Conservation (phyloP, 2,329 filamentous ascomycete species). For the Aspergillus calidoustus region DNA sequence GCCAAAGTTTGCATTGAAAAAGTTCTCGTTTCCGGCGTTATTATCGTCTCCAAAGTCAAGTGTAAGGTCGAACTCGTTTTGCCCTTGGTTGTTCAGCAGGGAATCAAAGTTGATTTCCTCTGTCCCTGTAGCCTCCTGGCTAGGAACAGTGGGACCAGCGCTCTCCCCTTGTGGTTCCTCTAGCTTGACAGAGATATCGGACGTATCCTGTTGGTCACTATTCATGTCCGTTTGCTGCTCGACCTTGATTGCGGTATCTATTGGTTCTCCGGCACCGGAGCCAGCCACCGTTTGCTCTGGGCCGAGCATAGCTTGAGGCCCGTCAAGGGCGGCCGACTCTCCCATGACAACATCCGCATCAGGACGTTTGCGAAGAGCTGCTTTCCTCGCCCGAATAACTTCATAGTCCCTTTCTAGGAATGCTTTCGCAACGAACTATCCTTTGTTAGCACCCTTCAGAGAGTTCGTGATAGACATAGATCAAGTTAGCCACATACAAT, state of each 20-base stretch:
- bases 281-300: constrained; percentile 26
- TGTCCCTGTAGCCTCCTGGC: constrained; percentile 32
- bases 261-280: constrained; percentile 22
- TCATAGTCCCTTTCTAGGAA: constrained; percentile 50
- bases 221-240: constrained; percentile 23
- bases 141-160: constrained; percentile 12
- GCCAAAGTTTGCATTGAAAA: constrained; percentile 39
- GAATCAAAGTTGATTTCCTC: constrained; percentile 48
- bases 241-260: constrained; percentile 17
- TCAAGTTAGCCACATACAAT: constrained; percentile 39
- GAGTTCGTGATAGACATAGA: not conserved
- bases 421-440: constrained; percentile 49
- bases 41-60: constrained; percentile 46
- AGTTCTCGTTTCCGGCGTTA: constrained; percentile 41
- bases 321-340: constrained; percentile 25
- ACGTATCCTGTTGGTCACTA: constrained; percentile 15
- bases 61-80: constrained; percentile 45
- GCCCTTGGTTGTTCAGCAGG: constrained; percentile 40
- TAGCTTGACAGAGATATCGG: constrained; percentile 28
- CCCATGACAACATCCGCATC: constrained; percentile 38
- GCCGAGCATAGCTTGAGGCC: constrained; percentile 23
- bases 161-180: constrained; percentile 27
- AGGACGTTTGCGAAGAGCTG: constrained; percentile 26
- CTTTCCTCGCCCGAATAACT: constrained; percentile 38
- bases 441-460: constrained; percentile 5